Conservation (phyloP, 2,329 filamentous ascomycete species). For the Podosphaera xanthii region DNA sequence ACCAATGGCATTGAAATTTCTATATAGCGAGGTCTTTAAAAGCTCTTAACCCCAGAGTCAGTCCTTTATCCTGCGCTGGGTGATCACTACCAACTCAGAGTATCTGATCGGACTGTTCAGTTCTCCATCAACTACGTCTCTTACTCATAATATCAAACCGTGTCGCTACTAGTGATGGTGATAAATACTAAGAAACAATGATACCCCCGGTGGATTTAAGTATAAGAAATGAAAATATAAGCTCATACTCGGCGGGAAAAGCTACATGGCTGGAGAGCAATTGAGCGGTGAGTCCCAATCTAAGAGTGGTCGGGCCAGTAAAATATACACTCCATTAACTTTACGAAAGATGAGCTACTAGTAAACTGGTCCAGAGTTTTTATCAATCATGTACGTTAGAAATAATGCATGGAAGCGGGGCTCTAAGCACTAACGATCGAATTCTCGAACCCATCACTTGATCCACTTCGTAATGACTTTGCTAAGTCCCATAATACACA, state of each 20-base stretch:
- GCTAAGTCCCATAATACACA: neutral
- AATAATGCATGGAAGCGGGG: neutral
- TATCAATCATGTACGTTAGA: neutral
- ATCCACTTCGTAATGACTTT: neutral
- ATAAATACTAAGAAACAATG: neutral
- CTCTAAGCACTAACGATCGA: neutral
- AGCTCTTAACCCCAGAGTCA: neutral
- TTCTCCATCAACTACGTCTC: neutral
- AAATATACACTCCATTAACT: neutral
- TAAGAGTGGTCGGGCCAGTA: neutral
- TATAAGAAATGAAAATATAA: neutral
- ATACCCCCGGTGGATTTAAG: neutral
- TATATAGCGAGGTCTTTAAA: neutral
- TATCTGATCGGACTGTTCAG: neutral
- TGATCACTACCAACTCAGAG: neutral
- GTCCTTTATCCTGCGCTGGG: constrained; percentile 7
- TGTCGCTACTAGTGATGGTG: neutral
- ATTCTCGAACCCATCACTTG: neutral
- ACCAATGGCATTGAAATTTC: constrained; percentile 38
- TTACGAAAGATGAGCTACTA: neutral
- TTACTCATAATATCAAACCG: neutral
- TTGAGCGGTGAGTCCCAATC: neutral
- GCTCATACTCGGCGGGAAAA: neutral
- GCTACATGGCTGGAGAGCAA: neutral
- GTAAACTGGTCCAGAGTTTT: neutral